A percentile compares a stretch with the other conserved stretches of the same genome.
Evolutionary conservation across 140 eudicot genomes (phyloP).

Genomic region (Cichorium intybus): DNA sequence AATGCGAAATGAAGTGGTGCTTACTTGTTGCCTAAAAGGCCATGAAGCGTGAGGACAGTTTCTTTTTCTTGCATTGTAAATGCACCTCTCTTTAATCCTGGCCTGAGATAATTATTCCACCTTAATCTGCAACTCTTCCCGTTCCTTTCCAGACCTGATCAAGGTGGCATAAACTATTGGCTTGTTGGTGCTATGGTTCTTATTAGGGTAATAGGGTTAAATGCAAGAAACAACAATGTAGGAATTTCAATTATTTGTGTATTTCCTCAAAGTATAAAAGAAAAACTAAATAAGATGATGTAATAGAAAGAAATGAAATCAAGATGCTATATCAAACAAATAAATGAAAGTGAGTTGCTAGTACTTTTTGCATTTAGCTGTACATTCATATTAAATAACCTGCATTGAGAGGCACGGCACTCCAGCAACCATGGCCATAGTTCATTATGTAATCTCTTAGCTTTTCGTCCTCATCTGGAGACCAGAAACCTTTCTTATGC

Average conservation of each 20-base stretch:
- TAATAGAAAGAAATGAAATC: no score
- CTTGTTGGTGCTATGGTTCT: no score
- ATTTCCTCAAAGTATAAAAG: no score
- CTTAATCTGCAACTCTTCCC: slow-evolving; percentile 85
- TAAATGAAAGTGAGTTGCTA: not conserved
- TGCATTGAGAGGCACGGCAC: slow-evolving; percentile 69
- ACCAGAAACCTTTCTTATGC: slow-evolving; percentile 89
- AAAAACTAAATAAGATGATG: not conserved
- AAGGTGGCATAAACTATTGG: slow-evolving; percentile 1
- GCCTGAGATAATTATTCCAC: slow-evolving; percentile 79
- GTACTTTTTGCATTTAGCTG: no score
- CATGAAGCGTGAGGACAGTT: slow-evolving; percentile 52
- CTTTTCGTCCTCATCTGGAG: slow-evolving; percentile 88
- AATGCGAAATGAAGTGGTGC: slow-evolving; percentile 11
- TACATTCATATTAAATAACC: slow-evolving; percentile 38
- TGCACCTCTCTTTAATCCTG: slow-evolving; percentile 67
- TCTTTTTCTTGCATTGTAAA: slow-evolving; percentile 63
- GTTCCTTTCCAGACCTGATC: slow-evolving; percentile 65
- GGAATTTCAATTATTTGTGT: not conserved
- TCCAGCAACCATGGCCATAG: slow-evolving; percentile 94
- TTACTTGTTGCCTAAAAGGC: slow-evolving; percentile 74
- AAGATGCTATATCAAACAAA: no score
- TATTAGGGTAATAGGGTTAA: not conserved
- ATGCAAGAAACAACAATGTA: no score
- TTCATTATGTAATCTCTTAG: slow-evolving; percentile 67